Evolutionary conservation across 768 basidiomycete genomes (phyloP).

Genomic region (Tephrocybe sp.): DNA sequence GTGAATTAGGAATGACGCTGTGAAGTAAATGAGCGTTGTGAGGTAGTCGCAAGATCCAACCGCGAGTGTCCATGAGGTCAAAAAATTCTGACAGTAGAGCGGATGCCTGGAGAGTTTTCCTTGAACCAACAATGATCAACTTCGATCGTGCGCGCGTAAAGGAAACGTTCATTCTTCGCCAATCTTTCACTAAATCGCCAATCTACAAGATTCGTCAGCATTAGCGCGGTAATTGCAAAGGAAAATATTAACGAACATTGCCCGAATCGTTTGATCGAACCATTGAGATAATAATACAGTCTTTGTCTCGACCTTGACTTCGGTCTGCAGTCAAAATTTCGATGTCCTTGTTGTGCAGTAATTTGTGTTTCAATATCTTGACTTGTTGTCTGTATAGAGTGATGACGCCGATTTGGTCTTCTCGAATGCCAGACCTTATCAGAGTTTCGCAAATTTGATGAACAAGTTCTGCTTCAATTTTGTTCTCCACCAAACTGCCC

Average conservation of each 20-base stretch:
- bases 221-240: neutral
- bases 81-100: slow-evolving; percentile 75
- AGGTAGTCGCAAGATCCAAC: slow-evolving; percentile 70
- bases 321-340: slow-evolving; percentile 92
- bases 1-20: slow-evolving; percentile 19
- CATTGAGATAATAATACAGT: slow-evolving; percentile 90
- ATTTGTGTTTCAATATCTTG: slow-evolving; percentile 73
- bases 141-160: slow-evolving; percentile 93
- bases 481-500: slow-evolving; percentile 90
- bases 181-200: slow-evolving; percentile 92
- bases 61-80: slow-evolving; percentile 61
- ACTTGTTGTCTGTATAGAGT: slow-evolving; percentile 95
- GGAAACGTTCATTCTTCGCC: slow-evolving; percentile 95
- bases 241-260: slow-evolving; percentile 47
- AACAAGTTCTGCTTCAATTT: slow-evolving; percentile 68
- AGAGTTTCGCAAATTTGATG: slow-evolving; percentile 69
- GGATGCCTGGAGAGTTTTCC: slow-evolving; percentile 64
- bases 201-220: slow-evolving; percentile 45
- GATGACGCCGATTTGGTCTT: slow-evolving; percentile 81
- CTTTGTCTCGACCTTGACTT: slow-evolving; percentile 94
- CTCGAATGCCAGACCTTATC: slow-evolving; percentile 56
- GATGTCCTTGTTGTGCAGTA: slow-evolving; percentile 53
- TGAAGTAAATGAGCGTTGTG: slow-evolving; percentile 54
- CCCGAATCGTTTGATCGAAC: slow-evolving; percentile 82
- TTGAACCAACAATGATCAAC: slow-evolving; percentile 87